Percentiles rank a stretch among this genome's conserved stretches.
Evolutionary conservation across 495 filamentous ascomycete species (phyloP).

Genomic region (Bacidia gigantensis): DNA sequence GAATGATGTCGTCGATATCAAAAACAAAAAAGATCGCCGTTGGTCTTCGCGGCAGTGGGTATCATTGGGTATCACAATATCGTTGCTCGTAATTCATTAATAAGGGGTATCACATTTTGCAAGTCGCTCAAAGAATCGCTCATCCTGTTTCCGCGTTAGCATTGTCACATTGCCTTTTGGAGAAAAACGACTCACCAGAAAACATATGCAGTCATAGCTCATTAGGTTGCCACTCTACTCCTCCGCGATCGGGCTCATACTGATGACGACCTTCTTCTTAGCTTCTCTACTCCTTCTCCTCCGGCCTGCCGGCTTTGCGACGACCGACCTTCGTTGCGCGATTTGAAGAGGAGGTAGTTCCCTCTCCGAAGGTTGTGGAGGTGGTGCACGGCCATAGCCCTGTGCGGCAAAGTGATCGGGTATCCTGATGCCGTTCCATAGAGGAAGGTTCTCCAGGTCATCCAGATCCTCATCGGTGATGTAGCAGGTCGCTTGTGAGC

Average conservation of each 20-base stretch:
- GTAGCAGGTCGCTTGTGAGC: conserved; percentile 13
- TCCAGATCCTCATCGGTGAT: conserved; percentile 20
- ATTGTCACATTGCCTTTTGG: neutral
- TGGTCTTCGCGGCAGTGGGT: neutral
- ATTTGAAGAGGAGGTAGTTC: conserved; percentile 15
- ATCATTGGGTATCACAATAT: conserved; percentile 5
- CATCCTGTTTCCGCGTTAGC: neutral
- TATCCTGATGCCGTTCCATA: conserved; percentile 11
- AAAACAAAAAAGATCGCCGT: no score
- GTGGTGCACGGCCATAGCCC: neutral
- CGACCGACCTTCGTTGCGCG: conserved; percentile 5
- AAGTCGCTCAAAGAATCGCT: neutral
- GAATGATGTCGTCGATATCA: no score
- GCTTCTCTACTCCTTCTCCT: conserved; percentile 13
- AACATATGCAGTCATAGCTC: neutral
- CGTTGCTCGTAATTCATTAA: neutral
- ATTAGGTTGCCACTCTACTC: conserved; percentile 3
- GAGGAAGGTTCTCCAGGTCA: conserved; percentile 12
- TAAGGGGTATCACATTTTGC: neutral
- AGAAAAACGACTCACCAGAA: neutral
- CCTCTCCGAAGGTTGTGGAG: conserved; percentile 12
- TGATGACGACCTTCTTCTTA: conserved; percentile 7
- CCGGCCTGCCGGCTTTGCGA: conserved; percentile 1
- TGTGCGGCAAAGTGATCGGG: conserved; percentile 1
- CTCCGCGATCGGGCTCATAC: conserved; percentile 17